Base-by-base conservation (phyloP, 257 asterid genomes). In the Nyctanthes arbortristis region DNA sequence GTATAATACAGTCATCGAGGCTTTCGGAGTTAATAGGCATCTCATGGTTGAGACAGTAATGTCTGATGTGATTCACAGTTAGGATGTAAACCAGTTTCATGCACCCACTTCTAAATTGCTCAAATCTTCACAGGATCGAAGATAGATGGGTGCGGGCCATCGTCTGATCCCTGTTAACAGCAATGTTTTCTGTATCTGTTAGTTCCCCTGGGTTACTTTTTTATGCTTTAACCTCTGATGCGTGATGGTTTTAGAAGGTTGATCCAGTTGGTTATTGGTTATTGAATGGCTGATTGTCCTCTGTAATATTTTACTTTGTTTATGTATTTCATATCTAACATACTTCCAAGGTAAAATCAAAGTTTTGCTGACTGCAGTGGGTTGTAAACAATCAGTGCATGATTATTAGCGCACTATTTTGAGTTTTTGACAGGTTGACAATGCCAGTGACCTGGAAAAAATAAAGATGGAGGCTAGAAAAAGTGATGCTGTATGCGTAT, bases 391-490 rank as follows among this genome's bases (percentile, higher is more conserved):
- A 63, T 11, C 60, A 33, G 29, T 18, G 5, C 34, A 7, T 79
- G 66, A 67, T 71, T 35, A 9, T 65, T 43, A 62, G 63, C 33
- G 34, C 75, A 66, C 54, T 64, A 66, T 61, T 77, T 73, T n/a
- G n/a, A n/a, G n/a, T n/a, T n/a, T n/a, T n/a, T 70, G 66, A 61
- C 87, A 93, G 97, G 92, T 93, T 14, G 99, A 93, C 77, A 93
- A 86, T 67, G 93, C 93, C 28, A 72, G 57, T 29, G 79, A 91
- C 77, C 95, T 91, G 28, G 87, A 85, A 65, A 85, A 79, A 74
- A 47, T 89, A 40, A 87, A 77, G 75, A 77, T 83, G 57, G 91
- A 91, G 58, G 96, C 97, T 36, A 58, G 69, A 86, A 62, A 55
- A 57, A 83, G 79, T 59, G 89, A 89, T 80, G 87, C 81, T 32